Evolutionary conservation across 23 red algal genomes (phyloP).

Genomic region (Gracilaria vermiculophylla): DNA sequence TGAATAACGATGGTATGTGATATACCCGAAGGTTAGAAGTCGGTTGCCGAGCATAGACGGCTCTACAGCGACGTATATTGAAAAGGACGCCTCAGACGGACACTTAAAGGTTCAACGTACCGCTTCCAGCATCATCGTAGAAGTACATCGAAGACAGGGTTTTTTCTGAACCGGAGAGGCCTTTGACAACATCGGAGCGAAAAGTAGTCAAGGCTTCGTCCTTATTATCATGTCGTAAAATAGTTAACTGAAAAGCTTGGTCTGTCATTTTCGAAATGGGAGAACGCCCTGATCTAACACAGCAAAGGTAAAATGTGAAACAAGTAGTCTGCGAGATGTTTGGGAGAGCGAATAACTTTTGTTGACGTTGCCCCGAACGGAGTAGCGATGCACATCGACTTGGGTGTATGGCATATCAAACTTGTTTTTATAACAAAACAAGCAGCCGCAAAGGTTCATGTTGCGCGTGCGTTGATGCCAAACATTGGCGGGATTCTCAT

Average conservation of each 20-base stretch:
- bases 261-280: background rate
- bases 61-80: background rate
- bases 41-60: background rate
- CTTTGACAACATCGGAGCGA: conserved; percentile 31
- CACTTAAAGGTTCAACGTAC: conserved; percentile 19
- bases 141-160: conserved; percentile 78
- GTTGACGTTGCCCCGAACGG: too few relatives aligned
- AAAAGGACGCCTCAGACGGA: background rate
- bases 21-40: background rate
- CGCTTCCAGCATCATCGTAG: conserved; percentile 88
- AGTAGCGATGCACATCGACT: too few relatives aligned
- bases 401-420: too few relatives aligned
- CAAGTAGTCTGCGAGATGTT: too few relatives aligned
- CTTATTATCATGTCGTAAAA: conserved; percentile 63
- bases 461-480: too few relatives aligned
- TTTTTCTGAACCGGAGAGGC: conserved; percentile 28
- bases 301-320: too few relatives aligned
- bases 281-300: too few relatives aligned
- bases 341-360: too few relatives aligned
- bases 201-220: conserved; percentile 19
- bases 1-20: background rate
- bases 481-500: too few relatives aligned
- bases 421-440: too few relatives aligned
- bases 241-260: conserved; percentile 8
- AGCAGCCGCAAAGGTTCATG: too few relatives aligned